Conservation (phyloP, 768 basidiomycete species). For the Lentinula boryana region DNA sequence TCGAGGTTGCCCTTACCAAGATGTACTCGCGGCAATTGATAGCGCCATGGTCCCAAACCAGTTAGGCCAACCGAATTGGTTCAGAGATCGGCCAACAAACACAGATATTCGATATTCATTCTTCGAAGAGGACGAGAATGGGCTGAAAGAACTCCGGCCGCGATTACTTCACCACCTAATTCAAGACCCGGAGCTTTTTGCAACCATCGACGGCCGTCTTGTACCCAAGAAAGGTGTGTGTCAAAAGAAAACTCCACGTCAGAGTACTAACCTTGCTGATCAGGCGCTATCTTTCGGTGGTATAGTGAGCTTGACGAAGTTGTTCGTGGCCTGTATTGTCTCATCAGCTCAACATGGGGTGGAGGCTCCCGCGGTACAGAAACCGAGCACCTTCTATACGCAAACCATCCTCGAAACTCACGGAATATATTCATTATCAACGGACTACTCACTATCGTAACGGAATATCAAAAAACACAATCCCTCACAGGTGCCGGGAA, state of each 20-base stretch:
- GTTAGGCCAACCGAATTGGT: neutral
- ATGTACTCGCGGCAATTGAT: neutral
- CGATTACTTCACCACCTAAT: neutral
- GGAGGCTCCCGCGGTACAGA: conserved; percentile 12
- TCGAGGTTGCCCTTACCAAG: neutral
- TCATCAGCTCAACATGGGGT: conserved; percentile 8
- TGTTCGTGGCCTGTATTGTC: conserved; percentile 8
- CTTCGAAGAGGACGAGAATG: neutral
- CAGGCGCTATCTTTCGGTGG: neutral
- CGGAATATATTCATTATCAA: conserved; percentile 12
- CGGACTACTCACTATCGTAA: conserved; percentile 5
- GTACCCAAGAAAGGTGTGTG: neutral
- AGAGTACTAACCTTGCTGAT: neutral
- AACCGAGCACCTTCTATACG: conserved; percentile 10
- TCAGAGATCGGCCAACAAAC: neutral
- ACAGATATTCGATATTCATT: neutral
- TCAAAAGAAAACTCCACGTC: neutral
- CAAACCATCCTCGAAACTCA: neutral
- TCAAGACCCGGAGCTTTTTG: neutral
- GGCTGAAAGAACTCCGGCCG: neutral
- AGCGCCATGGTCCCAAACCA: neutral
- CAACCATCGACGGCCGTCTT: neutral
- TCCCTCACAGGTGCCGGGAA: conserved; percentile 7
- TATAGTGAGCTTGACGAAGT: conserved; percentile 8
- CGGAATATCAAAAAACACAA: conserved; percentile 11